phyloP scores from a whole-genome alignment of 306 rosid genomes.

The Alnus rubra region DNA sequence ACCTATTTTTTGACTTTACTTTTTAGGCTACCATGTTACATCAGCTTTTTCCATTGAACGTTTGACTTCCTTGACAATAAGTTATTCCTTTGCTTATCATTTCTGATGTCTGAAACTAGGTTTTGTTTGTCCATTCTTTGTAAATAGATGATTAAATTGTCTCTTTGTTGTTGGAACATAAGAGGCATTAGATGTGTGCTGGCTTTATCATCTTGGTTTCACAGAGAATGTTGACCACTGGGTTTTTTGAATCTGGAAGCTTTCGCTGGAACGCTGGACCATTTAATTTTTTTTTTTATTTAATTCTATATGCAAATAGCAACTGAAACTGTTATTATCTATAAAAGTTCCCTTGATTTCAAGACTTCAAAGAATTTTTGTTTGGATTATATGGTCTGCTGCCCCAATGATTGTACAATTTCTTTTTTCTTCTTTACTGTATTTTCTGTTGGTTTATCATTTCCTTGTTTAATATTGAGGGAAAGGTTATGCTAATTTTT shows the following conservation, averaged over 20 bases:
- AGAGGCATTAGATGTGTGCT: background rate
- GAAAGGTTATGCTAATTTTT: slow-evolving; percentile 2
- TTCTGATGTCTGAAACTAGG: background rate
- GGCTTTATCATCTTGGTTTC: background rate
- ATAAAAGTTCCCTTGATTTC: background rate
- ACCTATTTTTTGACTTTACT: background rate
- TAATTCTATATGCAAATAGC: background rate
- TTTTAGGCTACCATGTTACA: background rate
- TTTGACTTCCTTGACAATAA: background rate
- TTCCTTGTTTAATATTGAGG: slow-evolving; percentile 1
- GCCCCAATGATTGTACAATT: too few relatives aligned
- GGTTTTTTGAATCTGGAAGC: background rate
- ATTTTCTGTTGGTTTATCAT: background rate
- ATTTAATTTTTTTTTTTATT: background rate
- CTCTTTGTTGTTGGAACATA: background rate
- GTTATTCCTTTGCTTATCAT: background rate
- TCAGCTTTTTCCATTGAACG: background rate
- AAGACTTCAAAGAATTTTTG: background rate
- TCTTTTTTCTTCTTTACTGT: too few relatives aligned
- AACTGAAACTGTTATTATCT: background rate
- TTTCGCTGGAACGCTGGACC: background rate
- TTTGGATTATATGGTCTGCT: background rate
- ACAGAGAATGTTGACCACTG: background rate
- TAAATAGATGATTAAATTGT: background rate
- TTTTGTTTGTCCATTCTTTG: background rate